These are phyloP conservation scores for Colletotrichum sidae DNA, from an alignment of 2,329 filamentous ascomycete species.

Conservation along the genomic window DNA sequence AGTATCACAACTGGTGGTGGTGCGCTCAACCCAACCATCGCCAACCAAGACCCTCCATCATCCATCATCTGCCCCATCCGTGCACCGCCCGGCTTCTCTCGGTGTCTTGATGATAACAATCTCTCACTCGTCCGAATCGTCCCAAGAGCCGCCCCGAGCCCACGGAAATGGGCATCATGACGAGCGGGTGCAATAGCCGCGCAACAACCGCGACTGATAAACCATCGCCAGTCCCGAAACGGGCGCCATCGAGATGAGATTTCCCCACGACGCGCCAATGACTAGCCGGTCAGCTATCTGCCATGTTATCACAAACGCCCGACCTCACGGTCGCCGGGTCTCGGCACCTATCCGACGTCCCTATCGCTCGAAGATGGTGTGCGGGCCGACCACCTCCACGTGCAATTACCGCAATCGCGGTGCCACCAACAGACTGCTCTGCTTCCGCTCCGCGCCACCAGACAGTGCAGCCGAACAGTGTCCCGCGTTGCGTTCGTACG, in stretches of 20 bases:
- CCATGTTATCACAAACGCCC: conserved; percentile 17
- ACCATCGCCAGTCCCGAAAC: neutral
- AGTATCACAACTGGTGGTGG: neutral
- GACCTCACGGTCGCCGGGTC: conserved; percentile 1
- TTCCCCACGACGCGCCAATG: conserved; percentile 12
- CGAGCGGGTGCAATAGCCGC: conserved; percentile 18
- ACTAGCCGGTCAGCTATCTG: conserved; percentile 12
- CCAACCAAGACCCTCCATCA: conserved; percentile 3
- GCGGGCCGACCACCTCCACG: conserved; percentile 17
- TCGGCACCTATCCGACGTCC: conserved; percentile 28
- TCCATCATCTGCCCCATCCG: conserved; percentile 20
- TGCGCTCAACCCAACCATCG: conserved; percentile 1
- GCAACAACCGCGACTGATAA: conserved; percentile 11
- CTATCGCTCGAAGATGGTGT: conserved; percentile 22
- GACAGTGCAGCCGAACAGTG: conserved; percentile 33
- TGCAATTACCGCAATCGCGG: conserved; percentile 26
- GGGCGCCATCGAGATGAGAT: neutral
- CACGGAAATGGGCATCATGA: neutral
- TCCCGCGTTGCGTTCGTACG: neutral
- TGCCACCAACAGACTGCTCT: no score
- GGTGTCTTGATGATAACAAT: conserved; percentile 13
- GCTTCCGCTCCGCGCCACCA: conserved; percentile 31
- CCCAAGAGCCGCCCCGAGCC: neutral
- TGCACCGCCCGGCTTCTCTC: conserved; percentile 19
- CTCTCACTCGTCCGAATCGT: neutral